Conservation (phyloP, 2,329 filamentous ascomycete species). For the Stachybotrys elegans region DNA sequence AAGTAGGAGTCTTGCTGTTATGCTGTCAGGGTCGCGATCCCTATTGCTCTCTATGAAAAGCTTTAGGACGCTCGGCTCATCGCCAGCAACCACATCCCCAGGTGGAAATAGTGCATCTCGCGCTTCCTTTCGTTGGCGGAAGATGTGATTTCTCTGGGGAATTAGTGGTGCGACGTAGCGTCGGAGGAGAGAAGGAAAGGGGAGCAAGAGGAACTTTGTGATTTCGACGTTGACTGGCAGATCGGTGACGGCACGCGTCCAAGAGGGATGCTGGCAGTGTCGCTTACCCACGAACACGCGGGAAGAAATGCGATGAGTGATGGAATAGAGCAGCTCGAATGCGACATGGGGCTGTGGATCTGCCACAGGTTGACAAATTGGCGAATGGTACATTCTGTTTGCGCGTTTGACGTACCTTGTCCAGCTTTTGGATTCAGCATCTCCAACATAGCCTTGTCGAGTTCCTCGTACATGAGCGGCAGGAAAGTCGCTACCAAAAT, state of each 20-base stretch:
- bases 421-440: neutral
- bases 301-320: neutral
- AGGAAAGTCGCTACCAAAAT: neutral
- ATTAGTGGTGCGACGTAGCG: neutral
- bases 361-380: too few species aligned
- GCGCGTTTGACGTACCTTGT: neutral
- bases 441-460: neutral
- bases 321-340: neutral
- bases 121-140: neutral
- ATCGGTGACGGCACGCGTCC: neutral
- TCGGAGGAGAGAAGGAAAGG: slow-evolving; percentile 1
- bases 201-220: slow-evolving; percentile 1
- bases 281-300: neutral
- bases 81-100: neutral
- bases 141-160: neutral
- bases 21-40: slow-evolving; percentile 1
- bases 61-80: slow-evolving; percentile 2
- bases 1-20: neutral
- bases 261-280: neutral
- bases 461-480: slow-evolving; percentile 1
- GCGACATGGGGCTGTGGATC: neutral
- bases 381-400: too few species aligned
- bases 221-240: slow-evolving; percentile 1
- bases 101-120: neutral
- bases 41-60: neutral